These are phyloP conservation scores for Pestalotiopsis sp. DNA, from an alignment of 2,329 filamentous ascomycete genomes.

Conservation along the genomic window DNA sequence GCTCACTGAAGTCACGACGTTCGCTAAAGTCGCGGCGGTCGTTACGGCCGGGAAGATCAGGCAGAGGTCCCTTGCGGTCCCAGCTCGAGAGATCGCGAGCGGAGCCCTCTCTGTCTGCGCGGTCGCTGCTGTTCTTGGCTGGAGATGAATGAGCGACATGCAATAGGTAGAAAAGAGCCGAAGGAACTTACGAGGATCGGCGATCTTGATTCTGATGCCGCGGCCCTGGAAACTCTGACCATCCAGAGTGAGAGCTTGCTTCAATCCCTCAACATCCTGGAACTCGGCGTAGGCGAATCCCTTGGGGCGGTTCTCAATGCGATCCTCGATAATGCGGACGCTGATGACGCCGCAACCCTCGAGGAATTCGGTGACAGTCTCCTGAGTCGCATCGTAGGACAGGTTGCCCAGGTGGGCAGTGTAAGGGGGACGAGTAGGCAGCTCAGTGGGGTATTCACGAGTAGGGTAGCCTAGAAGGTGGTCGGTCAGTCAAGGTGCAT, in stretches of 20 bases:
- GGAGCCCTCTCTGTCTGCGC: slow-evolving; percentile 52
- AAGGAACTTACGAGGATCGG: slow-evolving; percentile 87
- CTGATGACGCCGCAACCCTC: slow-evolving; percentile 81
- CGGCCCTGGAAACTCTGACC: slow-evolving; percentile 84
- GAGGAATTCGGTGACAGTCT: slow-evolving; percentile 86
- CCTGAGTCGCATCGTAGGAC: slow-evolving; percentile 88
- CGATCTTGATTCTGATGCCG: slow-evolving; percentile 90
- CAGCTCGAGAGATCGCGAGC: slow-evolving; percentile 84
- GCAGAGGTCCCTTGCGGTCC: slow-evolving; percentile 89
- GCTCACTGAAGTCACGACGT: slow-evolving; percentile 60
- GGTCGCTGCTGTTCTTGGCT: slow-evolving; percentile 77
- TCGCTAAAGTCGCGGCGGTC: slow-evolving; percentile 33
- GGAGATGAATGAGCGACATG: slow-evolving; percentile 37
- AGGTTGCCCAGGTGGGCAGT: slow-evolving; percentile 97
- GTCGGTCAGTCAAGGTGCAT: slow-evolving; percentile 16
- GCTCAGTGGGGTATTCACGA: slow-evolving; percentile 72
- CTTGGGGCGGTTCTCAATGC: slow-evolving; percentile 90
- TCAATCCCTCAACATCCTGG: slow-evolving; percentile 81
- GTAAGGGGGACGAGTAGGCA: slow-evolving; percentile 90
- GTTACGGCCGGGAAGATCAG: slow-evolving; percentile 58
- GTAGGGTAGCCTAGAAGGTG: slow-evolving; percentile 50
- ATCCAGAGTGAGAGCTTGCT: slow-evolving; percentile 84
- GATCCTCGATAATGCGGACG: slow-evolving; percentile 96
- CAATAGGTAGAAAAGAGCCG: slow-evolving; percentile 12
- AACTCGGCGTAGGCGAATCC: slow-evolving; percentile 99